Base-by-base conservation (phyloP, 2,329 filamentous ascomycete genomes). In the Lachnellula cervina region DNA sequence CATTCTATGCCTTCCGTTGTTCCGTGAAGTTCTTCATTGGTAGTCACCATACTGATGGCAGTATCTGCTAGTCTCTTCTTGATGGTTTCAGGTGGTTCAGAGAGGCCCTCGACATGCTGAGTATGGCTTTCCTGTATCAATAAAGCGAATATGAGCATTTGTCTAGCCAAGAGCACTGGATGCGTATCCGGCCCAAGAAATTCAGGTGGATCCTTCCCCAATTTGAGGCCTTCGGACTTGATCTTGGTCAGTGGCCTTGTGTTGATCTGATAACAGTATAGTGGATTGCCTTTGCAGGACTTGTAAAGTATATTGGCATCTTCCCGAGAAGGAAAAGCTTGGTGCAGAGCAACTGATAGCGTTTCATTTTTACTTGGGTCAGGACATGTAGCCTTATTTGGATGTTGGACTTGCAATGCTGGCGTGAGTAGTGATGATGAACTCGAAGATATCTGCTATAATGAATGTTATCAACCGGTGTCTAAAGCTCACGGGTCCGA, bases 1-100 rank as follows among this genome's bases (percentile, higher is more conserved):
- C 76, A 76, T 54, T 79, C 74, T 14, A 80, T 62, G 2, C 76
- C 79, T 64, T 82, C 80, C 0, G 77, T 62, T 2, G 73, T 76
- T 16, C 64, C 65, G 0, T 75, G 59, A 1, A 81, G 64, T 0
- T 73, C 71, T 47, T 80, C 75, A 25, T 80, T 74, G 14, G 69
- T 70, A 0, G 75, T 77, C 1, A 83, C 73, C 59, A 68, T 2
- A 34, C 23, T 51, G 11, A 54, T 40, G 37, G 52, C 56, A 49
- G 25, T 21, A 35, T 55, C 59, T 32, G 37, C 54, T 13, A 62
- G 16, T 8, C 63, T 63, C 4, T 59, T 49, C 65, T 68, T 65
- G 5, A 71, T 64, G 3, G 8, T 42, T 13, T 50, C 58, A 21
- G 52, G 56, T 28, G 43, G 49, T 47, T 63, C 58, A 28, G 54